Conservation (phyloP, 108 stramenopile genomes). For the Cyclotella choctawhatcheeana region DNA sequence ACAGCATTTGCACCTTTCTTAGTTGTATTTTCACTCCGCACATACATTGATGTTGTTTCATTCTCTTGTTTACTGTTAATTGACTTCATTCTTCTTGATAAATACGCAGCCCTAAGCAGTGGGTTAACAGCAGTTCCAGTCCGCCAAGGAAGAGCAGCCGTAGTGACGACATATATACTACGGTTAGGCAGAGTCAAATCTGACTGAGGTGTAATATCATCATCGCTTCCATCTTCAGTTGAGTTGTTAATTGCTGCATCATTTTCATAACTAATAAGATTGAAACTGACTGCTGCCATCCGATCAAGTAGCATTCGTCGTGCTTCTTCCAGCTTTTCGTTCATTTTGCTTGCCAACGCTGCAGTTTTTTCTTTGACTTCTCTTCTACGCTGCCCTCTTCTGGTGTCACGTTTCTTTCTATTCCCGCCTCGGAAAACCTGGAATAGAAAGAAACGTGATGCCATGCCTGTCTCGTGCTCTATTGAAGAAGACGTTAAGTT, state of each 20-base stretch:
- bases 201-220: constrained; percentile 67
- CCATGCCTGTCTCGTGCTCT: too few species aligned
- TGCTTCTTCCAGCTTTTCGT: constrained; percentile 49
- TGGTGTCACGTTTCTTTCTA: background rate
- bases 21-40: background rate
- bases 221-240: constrained; percentile 39
- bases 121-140: constrained; percentile 92
- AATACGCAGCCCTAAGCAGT: constrained; percentile 83
- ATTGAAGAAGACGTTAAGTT: background rate
- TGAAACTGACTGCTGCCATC: constrained; percentile 63
- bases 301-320: constrained; percentile 60
- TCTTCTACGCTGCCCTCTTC: constrained; percentile 1
- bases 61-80: constrained; percentile 19
- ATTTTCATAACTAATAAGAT: constrained; percentile 57
- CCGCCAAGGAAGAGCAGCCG: constrained; percentile 86
- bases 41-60: background rate
- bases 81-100: constrained; percentile 48
- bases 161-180: constrained; percentile 81
- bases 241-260: constrained; percentile 58
- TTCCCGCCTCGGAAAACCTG: background rate
- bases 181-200: constrained; percentile 65
- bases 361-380: constrained; percentile 23
- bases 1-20: constrained; percentile 8
- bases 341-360: constrained; percentile 35
- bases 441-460: constrained; percentile 14